Evolutionary conservation across 768 basidiomycete genomes (phyloP), one percentile per base, ranked within the genome.

Genomic region (Tulasnella sp.): DNA sequence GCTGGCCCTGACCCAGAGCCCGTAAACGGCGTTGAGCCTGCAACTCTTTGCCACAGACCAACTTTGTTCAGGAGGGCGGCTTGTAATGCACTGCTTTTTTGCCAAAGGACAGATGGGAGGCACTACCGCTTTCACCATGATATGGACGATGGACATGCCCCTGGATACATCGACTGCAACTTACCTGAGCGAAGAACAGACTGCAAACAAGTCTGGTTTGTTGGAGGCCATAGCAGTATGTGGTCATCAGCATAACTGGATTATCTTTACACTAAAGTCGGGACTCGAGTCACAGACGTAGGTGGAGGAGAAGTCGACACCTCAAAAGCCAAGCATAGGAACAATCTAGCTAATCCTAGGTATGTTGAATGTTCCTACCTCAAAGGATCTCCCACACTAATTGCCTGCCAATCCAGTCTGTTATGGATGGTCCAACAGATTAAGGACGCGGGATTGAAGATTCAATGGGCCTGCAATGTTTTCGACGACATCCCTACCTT

Each of bases 171-270:
- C 18, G 51, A 55, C n/a, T 55, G 51, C 51, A 55, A 18, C 51
- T 55, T 55, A 7, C 51, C 51, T 18, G 9, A 20, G 51, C 10
- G 15, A 20, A 20, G 23, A 55, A 55, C 51, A 18, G n/a, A 55
- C n/a, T 55, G 51, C 51, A 82, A 90, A 16, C 92, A 94, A 82
- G 92, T 93, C 2, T 94, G 92, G 92, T 94, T 94, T 81, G 81
- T 89, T 20, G 76, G 76, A 6, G 70, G 80, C n/a, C 81, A 80
- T 51, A 79, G 79, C 20, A 75, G 79, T 40, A 74, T 18, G 70
- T 70, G 5, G 15, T 70, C 16, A 5, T 55, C 5, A 55, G 5
- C 9, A 5, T 5, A 5, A 5, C 18, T 55, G 15, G 23, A 5
- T 20, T 55, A 5, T 5, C 18, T 5, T n/a, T 18, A 55, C 4